Evolutionary conservation across 2,329 filamentous ascomycete species (phyloP), one percentile per base, ranked within the genome.

Genomic region (Ambrosiella beaveri): DNA sequence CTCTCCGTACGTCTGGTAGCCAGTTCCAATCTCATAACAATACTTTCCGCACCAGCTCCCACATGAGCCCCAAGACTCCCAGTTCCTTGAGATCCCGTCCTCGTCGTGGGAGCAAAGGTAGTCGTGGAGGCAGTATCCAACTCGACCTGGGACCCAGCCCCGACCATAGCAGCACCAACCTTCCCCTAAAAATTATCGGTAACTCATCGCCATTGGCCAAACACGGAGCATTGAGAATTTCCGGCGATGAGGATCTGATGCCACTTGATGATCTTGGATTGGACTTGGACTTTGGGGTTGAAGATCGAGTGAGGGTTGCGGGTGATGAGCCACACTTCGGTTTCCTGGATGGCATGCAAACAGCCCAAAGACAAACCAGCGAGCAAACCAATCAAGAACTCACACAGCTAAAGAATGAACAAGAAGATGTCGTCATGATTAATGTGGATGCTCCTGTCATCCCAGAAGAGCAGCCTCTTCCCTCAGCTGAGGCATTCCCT

Each of bases 391-490:
- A 27, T 11, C 4, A 27, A 27, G 27, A 52, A 36, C 12, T n/a
- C 2, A 15, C 27, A n/a, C 36, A 52, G 7, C 63, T 68, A 4
- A 15, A 27, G 15, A 17, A 41, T 36, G 9, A 12, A 17, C 52
- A 12, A 19, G 66, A 62, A 56, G 63, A 60, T 7, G 53, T 61
- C 7, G 62, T 62, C 15, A 44, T 63, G 52, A 51, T 59, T 12
- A 64, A 67, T 6, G 67, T 69, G 49, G 71, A 68, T 17, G 65
- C 68, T 52, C 58, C 70, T 35, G 61, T 72, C 54, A 68, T 70
- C 58, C 64, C 71, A 60, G 69, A 65, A 11, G 73, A 74, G 49
- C 64, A 68, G 27, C 65, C 65, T 41, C 64, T 72, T 19, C 71
- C 70, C 13, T 69, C 71, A 57, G 70, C 68, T 17, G 68, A 69